Evolutionary conservation across 2,329 filamentous ascomycete genomes (phyloP).

Genomic region (Cercospora sp.): DNA sequence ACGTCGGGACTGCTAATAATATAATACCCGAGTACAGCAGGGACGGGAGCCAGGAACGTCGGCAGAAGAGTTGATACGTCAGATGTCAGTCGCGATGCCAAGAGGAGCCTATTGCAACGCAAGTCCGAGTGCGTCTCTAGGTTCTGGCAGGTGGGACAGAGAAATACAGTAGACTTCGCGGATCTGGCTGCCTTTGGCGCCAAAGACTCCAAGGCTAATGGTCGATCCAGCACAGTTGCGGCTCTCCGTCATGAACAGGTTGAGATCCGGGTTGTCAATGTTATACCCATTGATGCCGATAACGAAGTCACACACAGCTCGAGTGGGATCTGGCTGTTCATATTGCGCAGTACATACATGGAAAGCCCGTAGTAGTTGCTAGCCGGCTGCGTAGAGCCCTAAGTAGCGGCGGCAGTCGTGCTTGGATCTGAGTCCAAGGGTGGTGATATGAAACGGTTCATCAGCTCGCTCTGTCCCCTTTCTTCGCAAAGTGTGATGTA

Average conservation of each 20-base stretch:
- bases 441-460: slow-evolving; percentile 92
- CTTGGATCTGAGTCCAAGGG: slow-evolving; percentile 77
- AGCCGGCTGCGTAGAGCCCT: slow-evolving; percentile 8
- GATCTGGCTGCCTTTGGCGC: slow-evolving; percentile 90
- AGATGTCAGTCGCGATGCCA: slow-evolving; percentile 81
- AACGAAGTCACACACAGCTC: slow-evolving; percentile 98
- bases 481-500: no score
- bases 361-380: slow-evolving; percentile 82
- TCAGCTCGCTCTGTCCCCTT: slow-evolving; percentile 52
- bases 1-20: slow-evolving; percentile 92
- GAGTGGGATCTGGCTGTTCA: slow-evolving; percentile 72
- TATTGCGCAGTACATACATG: slow-evolving; percentile 90
- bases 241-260: slow-evolving; percentile 86
- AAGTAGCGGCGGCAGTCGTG: slow-evolving; percentile 48
- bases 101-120: slow-evolving; percentile 87
- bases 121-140: slow-evolving; percentile 68
- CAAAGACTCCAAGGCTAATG: slow-evolving; percentile 85
- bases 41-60: slow-evolving; percentile 87
- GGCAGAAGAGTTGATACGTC: slow-evolving; percentile 97
- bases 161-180: no score
- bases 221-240: slow-evolving; percentile 86
- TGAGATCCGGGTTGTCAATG: slow-evolving; percentile 83
- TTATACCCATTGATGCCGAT: slow-evolving; percentile 93
- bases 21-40: slow-evolving; percentile 96
- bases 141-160: slow-evolving; percentile 72